Percentiles rank a stretch among this genome's conserved stretches.
These are phyloP conservation scores for Plantago elongata DNA, from an alignment of 257 asterid species.

Conservation along the genomic window DNA sequence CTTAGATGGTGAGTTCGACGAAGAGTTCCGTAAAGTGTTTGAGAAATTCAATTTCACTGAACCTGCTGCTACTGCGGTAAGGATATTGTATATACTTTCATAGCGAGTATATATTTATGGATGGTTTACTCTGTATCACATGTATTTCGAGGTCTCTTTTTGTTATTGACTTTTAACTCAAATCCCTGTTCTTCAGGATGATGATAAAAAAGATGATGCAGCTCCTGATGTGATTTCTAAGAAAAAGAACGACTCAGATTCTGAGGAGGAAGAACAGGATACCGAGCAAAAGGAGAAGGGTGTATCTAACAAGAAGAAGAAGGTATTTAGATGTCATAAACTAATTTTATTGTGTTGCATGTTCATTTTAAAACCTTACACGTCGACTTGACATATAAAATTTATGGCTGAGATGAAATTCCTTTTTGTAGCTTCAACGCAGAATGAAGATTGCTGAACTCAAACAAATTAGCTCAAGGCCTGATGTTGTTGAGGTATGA, in stretches of 20 bases:
- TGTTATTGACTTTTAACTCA: not conserved
- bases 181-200: conserved; percentile 39
- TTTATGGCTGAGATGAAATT: not conserved
- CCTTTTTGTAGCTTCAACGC: conserved; percentile 62
- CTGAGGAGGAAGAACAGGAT: conserved; percentile 82
- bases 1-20: conserved; percentile 56
- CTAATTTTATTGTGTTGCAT: not conserved
- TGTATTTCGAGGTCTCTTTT: not conserved
- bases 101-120: not conserved
- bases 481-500: conserved; percentile 94
- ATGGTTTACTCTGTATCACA: not conserved
- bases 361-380: not conserved
- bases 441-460: conserved; percentile 94
- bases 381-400: too few species aligned
- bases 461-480: conserved; percentile 69
- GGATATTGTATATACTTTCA: conserved; percentile 4
- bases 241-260: conserved; percentile 82
- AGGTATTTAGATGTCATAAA: conserved; percentile 36
- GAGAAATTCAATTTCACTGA: conserved; percentile 76
- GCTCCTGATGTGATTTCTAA: conserved; percentile 49
- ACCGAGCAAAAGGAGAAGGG: conserved; percentile 72
- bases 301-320: conserved; percentile 86
- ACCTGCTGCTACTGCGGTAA: conserved; percentile 58
- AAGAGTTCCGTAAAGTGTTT: conserved; percentile 77
- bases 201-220: conserved; percentile 55